A percentile compares a stretch with the other conserved stretches of the same genome.
These are phyloP conservation scores for Fusarium citri DNA, from an alignment of 2,329 filamentous ascomycete genomes.

Conservation along the genomic window DNA sequence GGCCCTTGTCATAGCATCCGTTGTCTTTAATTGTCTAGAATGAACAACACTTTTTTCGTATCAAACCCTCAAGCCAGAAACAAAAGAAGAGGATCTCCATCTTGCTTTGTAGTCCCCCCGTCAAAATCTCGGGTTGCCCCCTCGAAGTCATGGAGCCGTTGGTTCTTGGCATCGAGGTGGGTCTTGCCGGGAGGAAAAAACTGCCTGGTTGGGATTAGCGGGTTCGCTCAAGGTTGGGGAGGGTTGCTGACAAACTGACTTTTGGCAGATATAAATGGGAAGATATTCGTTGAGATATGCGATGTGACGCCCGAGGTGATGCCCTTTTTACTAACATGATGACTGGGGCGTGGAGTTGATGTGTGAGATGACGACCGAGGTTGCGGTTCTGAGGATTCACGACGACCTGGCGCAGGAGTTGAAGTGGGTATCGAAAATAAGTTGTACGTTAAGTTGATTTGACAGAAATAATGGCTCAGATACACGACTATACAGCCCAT, in stretches of 20 bases:
- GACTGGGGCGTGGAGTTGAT: slow-evolving; percentile 23
- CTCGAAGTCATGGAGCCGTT: slow-evolving; percentile 11
- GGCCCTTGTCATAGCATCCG: slow-evolving; percentile 15
- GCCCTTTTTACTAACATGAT: slow-evolving; percentile 16
- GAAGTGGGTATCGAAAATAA: neutral
- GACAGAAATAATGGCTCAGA: neutral
- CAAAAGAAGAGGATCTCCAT: slow-evolving; percentile 4
- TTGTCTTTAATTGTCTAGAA: neutral
- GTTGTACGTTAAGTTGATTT: neutral
- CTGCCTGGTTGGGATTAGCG: slow-evolving; percentile 31
- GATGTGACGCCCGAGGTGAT: slow-evolving; percentile 22
- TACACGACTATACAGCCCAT: fast-evolving
- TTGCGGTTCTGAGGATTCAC: neutral
- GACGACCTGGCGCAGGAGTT: neutral
- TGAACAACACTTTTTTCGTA: neutral
- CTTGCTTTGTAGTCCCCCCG: slow-evolving; percentile 20
- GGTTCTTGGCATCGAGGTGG: slow-evolving; percentile 15
- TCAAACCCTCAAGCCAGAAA: neutral
- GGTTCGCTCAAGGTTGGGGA: neutral
- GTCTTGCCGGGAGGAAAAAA: slow-evolving; percentile 4
- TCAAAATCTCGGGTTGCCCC: slow-evolving; percentile 22
- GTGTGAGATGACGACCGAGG: slow-evolving; percentile 26
- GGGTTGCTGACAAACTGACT: slow-evolving; percentile 25
- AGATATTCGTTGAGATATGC: neutral
- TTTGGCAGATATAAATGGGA: neutral